Base-by-base conservation (phyloP, 2,329 filamentous ascomycete genomes). In the Pestalotiopsis sp. region DNA sequence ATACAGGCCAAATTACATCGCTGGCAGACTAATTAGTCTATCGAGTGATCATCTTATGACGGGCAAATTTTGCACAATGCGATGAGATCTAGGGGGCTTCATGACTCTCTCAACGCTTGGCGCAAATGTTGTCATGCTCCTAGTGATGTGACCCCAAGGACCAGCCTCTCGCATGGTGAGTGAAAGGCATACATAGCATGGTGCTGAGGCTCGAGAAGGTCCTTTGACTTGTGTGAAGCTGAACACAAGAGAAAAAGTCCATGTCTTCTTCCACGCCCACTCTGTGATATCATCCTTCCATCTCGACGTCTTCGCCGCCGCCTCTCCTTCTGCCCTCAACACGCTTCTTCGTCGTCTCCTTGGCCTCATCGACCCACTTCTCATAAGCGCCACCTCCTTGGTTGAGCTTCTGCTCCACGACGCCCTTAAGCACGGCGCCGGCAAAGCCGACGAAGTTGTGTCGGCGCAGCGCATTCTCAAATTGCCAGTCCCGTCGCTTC, bases 381-480 rank as follows among this genome's bases (percentile, higher is more conserved):
- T 91, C 86, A 79, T 95, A 96, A 13, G 85, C 90, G 13, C 84
- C 87, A 2, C 87, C 83, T 0, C 89, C 91, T 72, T 91, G 86
- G 69, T 85, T 84, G 56, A 97, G 78, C 85, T 97, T 97, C 70
- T 83, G 80, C 72, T 82, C 86, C n/a, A 94, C 92, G 4, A 98
- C 95, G 0, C 90, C 92, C 84, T 96, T 97, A 74, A 97, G 83
- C 70, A 98, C 85, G 83, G 98, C 94, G 13, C 93, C 94, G 3
- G 95, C 92, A 76, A 99, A 98, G 0, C 94, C 95, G 0, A 99
- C 93, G 83, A 99, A 99, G 81, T 99, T 99, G 81, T 97, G 95
- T 75, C 93, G 85, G 70, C 96, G 84, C 76, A 99, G 84, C 12
- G 94, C 92, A 81, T 99, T 99, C 86, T 99, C 96, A 86, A 96